Base-by-base conservation (phyloP, 768 basidiomycete species). In the Tubosaeta sp. region DNA sequence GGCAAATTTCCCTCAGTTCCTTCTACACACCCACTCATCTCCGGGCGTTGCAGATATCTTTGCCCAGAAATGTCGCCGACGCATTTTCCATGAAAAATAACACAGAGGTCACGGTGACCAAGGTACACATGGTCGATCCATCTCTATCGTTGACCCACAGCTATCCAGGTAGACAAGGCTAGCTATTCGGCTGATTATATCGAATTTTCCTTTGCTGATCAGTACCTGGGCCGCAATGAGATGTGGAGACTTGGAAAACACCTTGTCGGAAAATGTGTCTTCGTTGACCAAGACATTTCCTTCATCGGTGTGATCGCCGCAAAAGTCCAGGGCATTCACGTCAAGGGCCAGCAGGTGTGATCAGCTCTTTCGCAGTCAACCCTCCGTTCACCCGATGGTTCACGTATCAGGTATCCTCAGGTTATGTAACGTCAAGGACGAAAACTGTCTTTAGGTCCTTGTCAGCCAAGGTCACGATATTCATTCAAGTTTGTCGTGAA, bases 401-500 rank as follows among this genome's bases (percentile, higher is more conserved):
- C 31, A 43, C n/a, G 7, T 16, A 16, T 34, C 57, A 92, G 89
- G 84, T 86, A n/a, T 82, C 85, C 8, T 88, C 91, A 25, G 94
- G 85, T 1, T 84, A 82, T 52, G 79, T 97, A 57, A 89, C 88
- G 2, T 69, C 86, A 25, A 72, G 80, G n/a, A 97, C 95, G 9
- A 95, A 93, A 67, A 74, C 88, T 12, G 83, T 99, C 31, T 95
- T 86, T 61, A 81, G 97, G 38, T 92, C 92, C 12, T 82, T 94
- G 42, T 95, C 93, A 1, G 93, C 95, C 39, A 92, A 88, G 63
- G 80, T 88, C 33, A 97, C 91, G 17, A 86, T 98, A 51, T 95
- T 97, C 68, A 92, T 99, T 44, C 95, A 97, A 75, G 88, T 99
- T 14, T 95, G 93, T 66, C 83, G 86, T 44, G 97, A 98, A 65